Percentiles rank a stretch among this genome's conserved stretches.
These are phyloP conservation scores for Fusarium abutilonis DNA, from an alignment of 2,329 filamentous ascomycete genomes.

Conservation along the genomic window DNA sequence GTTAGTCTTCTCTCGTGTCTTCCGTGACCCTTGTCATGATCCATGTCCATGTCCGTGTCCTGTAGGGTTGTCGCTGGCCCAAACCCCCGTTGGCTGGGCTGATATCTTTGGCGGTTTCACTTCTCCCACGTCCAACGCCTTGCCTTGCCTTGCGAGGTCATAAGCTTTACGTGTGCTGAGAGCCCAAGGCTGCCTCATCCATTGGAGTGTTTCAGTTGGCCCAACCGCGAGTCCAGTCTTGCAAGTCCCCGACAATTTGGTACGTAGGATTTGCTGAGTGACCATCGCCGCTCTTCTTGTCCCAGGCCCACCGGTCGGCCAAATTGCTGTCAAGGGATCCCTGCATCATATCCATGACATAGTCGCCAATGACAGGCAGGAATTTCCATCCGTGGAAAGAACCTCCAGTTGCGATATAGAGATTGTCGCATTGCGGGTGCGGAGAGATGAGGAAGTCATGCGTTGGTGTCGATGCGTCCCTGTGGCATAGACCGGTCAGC, in stretches of 20 bases:
- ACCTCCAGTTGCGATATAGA: slow-evolving; percentile 70
- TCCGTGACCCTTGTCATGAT: too few relatives aligned
- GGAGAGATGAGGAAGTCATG: slow-evolving; percentile 71
- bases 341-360: slow-evolving; percentile 62
- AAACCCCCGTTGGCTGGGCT: too few relatives aligned
- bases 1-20: too few relatives aligned
- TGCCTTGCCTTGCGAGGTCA: too few relatives aligned
- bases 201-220: slow-evolving; percentile 42
- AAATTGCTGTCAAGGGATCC: slow-evolving; percentile 53
- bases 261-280: slow-evolving; percentile 56
- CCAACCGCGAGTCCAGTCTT: slow-evolving; percentile 51
- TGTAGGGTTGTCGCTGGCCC: too few relatives aligned
- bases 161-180: too few relatives aligned
- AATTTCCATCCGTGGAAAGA: slow-evolving; percentile 75
- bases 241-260: slow-evolving; percentile 53
- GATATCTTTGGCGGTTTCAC: too few relatives aligned
- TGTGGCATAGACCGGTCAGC: slow-evolving; percentile 47
- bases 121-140: too few relatives aligned
- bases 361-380: slow-evolving; percentile 69
- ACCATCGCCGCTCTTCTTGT: slow-evolving; percentile 54
- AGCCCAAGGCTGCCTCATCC: too few relatives aligned
- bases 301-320: slow-evolving; percentile 58
- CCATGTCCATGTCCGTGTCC: too few relatives aligned
- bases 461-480: slow-evolving; percentile 69
- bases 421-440: slow-evolving; percentile 58